Evolutionary conservation across 176 grass and related monocot genomes (phyloP).

Genomic region (Musa schizocarpa): DNA sequence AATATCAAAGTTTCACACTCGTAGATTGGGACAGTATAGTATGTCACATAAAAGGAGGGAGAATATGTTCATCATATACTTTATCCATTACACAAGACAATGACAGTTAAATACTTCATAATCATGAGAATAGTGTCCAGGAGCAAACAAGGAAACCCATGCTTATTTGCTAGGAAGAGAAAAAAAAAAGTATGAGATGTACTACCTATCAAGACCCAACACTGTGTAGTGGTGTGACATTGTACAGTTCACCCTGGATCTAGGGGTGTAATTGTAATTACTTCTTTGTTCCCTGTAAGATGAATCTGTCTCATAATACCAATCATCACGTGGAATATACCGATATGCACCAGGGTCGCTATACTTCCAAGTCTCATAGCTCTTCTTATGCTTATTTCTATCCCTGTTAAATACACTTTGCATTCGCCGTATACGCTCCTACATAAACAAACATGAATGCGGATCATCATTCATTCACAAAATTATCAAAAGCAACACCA

Average conservation of each 20-base stretch:
- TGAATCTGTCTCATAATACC: slow-evolving; percentile 74
- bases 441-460: background rate
- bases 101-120: background rate
- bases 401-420: slow-evolving; percentile 98
- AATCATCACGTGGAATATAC: slow-evolving; percentile 89
- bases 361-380: slow-evolving; percentile 80
- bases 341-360: slow-evolving; percentile 68
- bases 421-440: slow-evolving; percentile 93
- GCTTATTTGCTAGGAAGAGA: background rate
- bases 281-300: slow-evolving; percentile 51
- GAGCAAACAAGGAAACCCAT: background rate
- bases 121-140: background rate
- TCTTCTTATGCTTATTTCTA: slow-evolving; percentile 65
- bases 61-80: no score
- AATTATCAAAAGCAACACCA: background rate
- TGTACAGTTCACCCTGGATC: slow-evolving; percentile 34
- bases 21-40: no score
- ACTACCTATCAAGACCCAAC: slow-evolving; percentile 93
- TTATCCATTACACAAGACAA: no score
- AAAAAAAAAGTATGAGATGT: background rate
- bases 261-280: slow-evolving; percentile 32
- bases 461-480: background rate
- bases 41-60: no score
- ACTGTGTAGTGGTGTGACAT: slow-evolving; percentile 91
- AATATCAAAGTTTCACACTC: no score